Base-by-base conservation (phyloP, 805 yeast genomes). In the Alloascoidea hylecoeti region DNA sequence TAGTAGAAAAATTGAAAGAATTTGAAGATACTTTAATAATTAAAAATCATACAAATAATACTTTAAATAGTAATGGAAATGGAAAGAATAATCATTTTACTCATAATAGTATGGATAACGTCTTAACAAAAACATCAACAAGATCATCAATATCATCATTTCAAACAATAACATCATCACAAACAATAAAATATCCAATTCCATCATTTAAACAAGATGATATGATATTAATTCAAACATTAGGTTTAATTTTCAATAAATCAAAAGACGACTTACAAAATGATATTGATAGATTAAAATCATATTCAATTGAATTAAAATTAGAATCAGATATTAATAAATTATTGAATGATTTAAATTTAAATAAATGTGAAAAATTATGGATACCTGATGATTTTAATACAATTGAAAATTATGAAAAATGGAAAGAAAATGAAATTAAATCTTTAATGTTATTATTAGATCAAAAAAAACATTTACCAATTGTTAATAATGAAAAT, bases 201-300 rank as follows among this genome's bases (percentile, higher is more conserved):
- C 81, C 83, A 2, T 61, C 77, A 0, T 79, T 67, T 48, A 61
- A 66, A 32, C 39, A 75, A 1, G 44, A 63, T 0, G 83, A 78
- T 42, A 70, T 79, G 56, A 70, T 72, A 15, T 62, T 65, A 41
- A 66, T 75, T 1, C 49, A 46, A 55, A 70, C 16, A 47, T 81
- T 6, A 64, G 61, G 32, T 52, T 56, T 2, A 39, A 78, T n/a
- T 76, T 80, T 48, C 48, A 51, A 3, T 59, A 72, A 2, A 72
- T 72, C 37, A 61, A 56, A 2, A 45, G 60, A 1, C 60, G 63
- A 38, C 41, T 81, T 5, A 23, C 85, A 78, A 47, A 66, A 63
- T 33, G 83, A 75, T 47, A 53, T 78, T 2, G 52, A 61, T 34
- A 55, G 55, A 18, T 50, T 60, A 34, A 70, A 66, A 42, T 61